Evolutionary conservation across 768 basidiomycete species (phyloP).

Genomic region (Sporobolomyces roseus): DNA sequence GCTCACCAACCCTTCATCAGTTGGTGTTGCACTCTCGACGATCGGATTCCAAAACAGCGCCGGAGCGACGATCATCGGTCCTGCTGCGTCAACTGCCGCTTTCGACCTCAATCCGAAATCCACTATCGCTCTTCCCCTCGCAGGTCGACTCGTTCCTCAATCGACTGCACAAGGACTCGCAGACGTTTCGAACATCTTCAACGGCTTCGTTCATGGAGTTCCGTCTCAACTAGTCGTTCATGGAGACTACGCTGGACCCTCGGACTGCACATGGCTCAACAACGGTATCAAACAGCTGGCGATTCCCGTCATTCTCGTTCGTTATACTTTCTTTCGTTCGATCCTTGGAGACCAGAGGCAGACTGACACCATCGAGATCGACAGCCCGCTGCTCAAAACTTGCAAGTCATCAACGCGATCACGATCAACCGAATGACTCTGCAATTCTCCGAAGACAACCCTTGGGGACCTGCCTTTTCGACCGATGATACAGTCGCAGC

Average conservation of each 20-base stretch:
- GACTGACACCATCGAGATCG: not conserved
- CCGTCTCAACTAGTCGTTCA: slow-evolving; percentile 24
- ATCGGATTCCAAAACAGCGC: slow-evolving; percentile 63
- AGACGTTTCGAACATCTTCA: slow-evolving; percentile 64
- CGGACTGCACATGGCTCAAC: slow-evolving; percentile 63
- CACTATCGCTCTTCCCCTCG: slow-evolving; percentile 57
- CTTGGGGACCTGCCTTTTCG: slow-evolving; percentile 60
- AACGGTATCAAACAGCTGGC: slow-evolving; percentile 64
- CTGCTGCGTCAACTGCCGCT: slow-evolving; percentile 55
- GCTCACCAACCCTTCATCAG: slow-evolving; percentile 68
- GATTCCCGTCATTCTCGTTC: slow-evolving; percentile 58
- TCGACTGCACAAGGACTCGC: slow-evolving; percentile 53
- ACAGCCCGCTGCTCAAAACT: slow-evolving; percentile 52
- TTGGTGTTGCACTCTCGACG: slow-evolving; percentile 62
- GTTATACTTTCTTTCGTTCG: slow-evolving; percentile 51
- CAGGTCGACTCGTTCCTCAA: slow-evolving; percentile 66
- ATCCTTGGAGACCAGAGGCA: not conserved
- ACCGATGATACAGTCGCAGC: slow-evolving; percentile 61
- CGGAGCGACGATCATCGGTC: slow-evolving; percentile 56
- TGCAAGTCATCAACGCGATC: slow-evolving; percentile 64
- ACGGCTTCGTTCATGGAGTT: slow-evolving; percentile 56
- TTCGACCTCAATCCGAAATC: slow-evolving; percentile 60
- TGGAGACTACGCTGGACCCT: slow-evolving; percentile 48
- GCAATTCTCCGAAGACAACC: slow-evolving; percentile 58
- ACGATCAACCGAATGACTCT: slow-evolving; percentile 56